Base-by-base conservation (phyloP, 139 green algal genomes). In the Haematococcus sp. region DNA sequence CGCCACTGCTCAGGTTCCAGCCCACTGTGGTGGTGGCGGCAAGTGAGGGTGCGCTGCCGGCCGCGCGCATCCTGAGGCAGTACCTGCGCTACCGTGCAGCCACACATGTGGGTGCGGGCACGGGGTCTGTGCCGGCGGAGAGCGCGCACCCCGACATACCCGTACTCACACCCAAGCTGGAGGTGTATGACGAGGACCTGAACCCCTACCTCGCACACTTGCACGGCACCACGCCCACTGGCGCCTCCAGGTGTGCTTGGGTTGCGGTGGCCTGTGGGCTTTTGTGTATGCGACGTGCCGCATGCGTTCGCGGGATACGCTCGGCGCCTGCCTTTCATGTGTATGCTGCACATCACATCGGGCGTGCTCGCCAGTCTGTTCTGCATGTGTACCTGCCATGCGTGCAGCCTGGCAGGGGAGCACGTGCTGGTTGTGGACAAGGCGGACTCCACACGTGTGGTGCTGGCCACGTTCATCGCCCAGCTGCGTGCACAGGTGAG, bases 371-470 rank as follows among this genome's bases (percentile, higher is more conserved):
- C n/a, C n/a, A n/a, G n/a, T n/a, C n/a, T n/a, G n/a, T n/a, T n/a
- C n/a, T n/a, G n/a, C 40, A 19, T 49, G 40, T 49, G 40, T 19
- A 7, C 40, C 40, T 49, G 40, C 40, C 7, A 19, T 49, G 40
- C 49, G 4, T 31, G 55, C 55, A 73, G 61, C 27, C 55, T 78
- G 23, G 43, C 30, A 4, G 72, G 61, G 15, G 44, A 78, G 28
- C 72, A 56, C n/a, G 56, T 78, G 25, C 72, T 78, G 44, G 46
- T 78, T 9, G 72, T 78, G 4, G 72, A 78, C 51, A 60, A 63
- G 61, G 61, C 28, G n/a, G 72, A 78, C 63, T 55, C 51, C 61
- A 55, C 72, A 16, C 60, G 72, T 20, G 40, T 28, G 1, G 30
- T 44, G 23, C 44, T 78, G 32, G 61, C 72, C 22, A 19, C 9